Conservation (phyloP, 1,284 basidiomycete genomes). For the Cryptococcus sp. region DNA sequence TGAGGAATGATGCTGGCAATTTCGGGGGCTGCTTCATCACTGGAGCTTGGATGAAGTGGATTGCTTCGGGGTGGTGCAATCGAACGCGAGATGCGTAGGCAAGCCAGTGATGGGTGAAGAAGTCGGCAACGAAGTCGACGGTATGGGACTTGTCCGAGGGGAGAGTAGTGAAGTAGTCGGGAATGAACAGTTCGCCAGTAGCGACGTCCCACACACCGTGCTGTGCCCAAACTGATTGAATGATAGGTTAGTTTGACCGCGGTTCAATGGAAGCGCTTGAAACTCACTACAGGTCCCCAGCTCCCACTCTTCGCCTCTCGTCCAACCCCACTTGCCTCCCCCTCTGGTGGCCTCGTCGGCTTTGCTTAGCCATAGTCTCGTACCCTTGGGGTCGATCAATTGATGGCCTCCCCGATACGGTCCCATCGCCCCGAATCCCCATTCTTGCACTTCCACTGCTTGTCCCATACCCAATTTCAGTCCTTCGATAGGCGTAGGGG, state of each 20-base stretch:
- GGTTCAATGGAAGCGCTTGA: constrained; percentile 3
- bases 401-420: constrained; percentile 72
- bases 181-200: constrained; percentile 67
- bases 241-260: constrained; percentile 3
- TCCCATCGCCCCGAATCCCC: constrained; percentile 77
- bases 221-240: constrained; percentile 70
- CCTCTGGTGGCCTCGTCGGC: constrained; percentile 52
- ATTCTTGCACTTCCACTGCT: constrained; percentile 80
- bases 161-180: constrained; percentile 72
- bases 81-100: constrained; percentile 69
- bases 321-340: constrained; percentile 73
- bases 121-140: constrained; percentile 69
- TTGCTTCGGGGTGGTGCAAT: constrained; percentile 74
- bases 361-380: constrained; percentile 69
- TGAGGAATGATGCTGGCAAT: constrained; percentile 64
- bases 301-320: constrained; percentile 71
- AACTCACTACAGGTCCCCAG: constrained; percentile 70
- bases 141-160: constrained; percentile 48
- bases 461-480: constrained; percentile 86
- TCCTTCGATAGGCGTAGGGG: constrained; percentile 81
- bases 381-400: constrained; percentile 79
- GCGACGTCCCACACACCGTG: constrained; percentile 88
- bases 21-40: constrained; percentile 77
- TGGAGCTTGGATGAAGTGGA: constrained; percentile 88
- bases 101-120: constrained; percentile 77